Evolutionary conservation across 129 eudicot genomes (phyloP).

Genomic region (Lonicera japonica): DNA sequence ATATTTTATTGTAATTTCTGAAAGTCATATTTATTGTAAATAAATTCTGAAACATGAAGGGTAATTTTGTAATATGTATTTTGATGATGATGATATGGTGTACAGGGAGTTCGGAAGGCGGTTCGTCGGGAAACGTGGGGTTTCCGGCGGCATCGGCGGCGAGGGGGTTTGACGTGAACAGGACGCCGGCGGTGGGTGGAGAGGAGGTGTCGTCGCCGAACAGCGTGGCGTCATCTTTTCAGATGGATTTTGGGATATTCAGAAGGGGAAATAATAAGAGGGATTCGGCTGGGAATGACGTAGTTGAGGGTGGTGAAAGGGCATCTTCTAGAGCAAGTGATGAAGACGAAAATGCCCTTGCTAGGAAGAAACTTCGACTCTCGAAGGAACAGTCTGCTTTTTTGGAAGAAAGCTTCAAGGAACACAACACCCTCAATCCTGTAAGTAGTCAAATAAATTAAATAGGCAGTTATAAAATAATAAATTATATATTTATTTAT

Average conservation of each 20-base stretch:
- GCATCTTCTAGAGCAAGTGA: slow-evolving; percentile 64
- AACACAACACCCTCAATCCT: slow-evolving; percentile 71
- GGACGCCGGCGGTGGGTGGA: slow-evolving; percentile 27
- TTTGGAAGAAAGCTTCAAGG: slow-evolving; percentile 80
- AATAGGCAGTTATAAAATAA: not conserved
- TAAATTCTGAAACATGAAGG: not conserved
- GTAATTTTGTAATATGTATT: not conserved
- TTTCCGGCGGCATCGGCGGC: slow-evolving; percentile 17
- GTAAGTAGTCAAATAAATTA: too few species aligned
- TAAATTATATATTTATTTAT: not conserved
- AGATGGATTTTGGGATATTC: slow-evolving; percentile 40
- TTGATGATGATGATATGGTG: not conserved
- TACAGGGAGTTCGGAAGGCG: slow-evolving; percentile 67
- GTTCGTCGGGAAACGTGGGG: slow-evolving; percentile 60
- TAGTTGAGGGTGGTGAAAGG: slow-evolving; percentile 47
- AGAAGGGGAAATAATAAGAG: slow-evolving; percentile 26
- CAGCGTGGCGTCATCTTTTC: slow-evolving; percentile 46
- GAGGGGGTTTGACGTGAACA: slow-evolving; percentile 47
- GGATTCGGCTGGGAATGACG: slow-evolving; percentile 43
- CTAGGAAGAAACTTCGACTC: slow-evolving; percentile 54
- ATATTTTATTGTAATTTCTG: not conserved
- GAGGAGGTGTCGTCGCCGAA: slow-evolving; percentile 50
- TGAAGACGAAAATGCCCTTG: slow-evolving; percentile 59
- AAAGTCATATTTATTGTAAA: not conserved
- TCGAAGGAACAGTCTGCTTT: slow-evolving; percentile 79